A percentile compares a stretch with the other conserved stretches of the same genome.
Conservation (phyloP, 768 basidiomycete species). For the Kwoniella sp. region DNA sequence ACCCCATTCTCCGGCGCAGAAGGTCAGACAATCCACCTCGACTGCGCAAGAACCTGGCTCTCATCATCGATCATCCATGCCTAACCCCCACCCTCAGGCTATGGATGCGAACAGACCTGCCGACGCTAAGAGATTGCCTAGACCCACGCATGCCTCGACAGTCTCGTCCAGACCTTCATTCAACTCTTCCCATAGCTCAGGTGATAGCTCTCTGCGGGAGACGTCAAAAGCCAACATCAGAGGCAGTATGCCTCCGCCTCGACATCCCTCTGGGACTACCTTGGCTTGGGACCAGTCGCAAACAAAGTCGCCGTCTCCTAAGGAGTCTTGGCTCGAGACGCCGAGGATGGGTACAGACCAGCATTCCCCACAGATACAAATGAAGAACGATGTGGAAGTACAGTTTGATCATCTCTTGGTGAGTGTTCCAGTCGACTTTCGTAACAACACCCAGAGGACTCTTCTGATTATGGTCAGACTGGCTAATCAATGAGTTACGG, state of each 20-base stretch:
- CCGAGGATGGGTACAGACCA: constrained; percentile 18
- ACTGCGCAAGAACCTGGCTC: background rate
- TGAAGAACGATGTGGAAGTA: constrained; percentile 31
- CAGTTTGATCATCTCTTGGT: constrained; percentile 44
- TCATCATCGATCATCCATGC: constrained; percentile 26
- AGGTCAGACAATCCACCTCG: background rate
- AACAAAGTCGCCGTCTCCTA: constrained; percentile 22
- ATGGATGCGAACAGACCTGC: background rate
- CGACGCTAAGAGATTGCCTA: background rate
- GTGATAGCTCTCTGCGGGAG: constrained; percentile 15
- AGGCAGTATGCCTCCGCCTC: constrained; percentile 20
- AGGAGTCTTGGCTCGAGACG: constrained; percentile 25
- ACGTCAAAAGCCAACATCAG: constrained; percentile 20
- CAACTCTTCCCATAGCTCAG: constrained; percentile 10
- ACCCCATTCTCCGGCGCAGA: constrained; percentile 3
- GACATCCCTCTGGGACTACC: constrained; percentile 29
- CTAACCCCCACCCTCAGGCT: constrained; percentile 3
- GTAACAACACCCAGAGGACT: too few relatives aligned
- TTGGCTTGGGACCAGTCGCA: constrained; percentile 30
- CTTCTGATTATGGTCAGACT: too few relatives aligned
- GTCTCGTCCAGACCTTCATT: constrained; percentile 16
- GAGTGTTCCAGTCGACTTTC: too few relatives aligned
- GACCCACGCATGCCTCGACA: constrained; percentile 15
- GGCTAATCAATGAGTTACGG: too few relatives aligned
- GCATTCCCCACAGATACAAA: background rate